Evolutionary conservation across 1,284 basidiomycete genomes (phyloP), one percentile per base, ranked within the genome.

Genomic region (Mrakiaceae sp.): DNA sequence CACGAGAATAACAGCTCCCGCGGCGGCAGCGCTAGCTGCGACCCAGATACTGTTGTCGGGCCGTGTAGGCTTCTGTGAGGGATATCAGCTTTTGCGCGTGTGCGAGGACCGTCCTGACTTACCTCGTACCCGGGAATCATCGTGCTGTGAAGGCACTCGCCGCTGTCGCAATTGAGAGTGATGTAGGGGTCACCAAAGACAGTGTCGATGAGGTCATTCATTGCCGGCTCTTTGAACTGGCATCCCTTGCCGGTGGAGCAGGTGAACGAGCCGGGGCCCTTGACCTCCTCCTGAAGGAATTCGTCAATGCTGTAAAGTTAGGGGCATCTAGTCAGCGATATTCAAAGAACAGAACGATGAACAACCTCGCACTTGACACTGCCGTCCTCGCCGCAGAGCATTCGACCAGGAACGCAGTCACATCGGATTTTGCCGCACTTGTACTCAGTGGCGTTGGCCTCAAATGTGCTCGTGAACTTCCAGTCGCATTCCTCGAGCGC

Each of bases 361-460:
- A 52, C 8, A 27, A 42, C 6, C 9, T 14, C 5, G 42, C 10
- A 16, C 40, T 90, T 89, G 67, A 98, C 85, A 72, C 90, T 95
- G 11, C 94, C 95, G 60, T 90, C 84, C 74, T 98, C 92, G 10
- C 95, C 95, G 71, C 95, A 98, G 5, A 98, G 83, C 81, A 98
- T 98, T 57, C 89, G 80, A 3, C 83, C 91, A 0, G 94, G 90
- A 10, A 98, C 86, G 74, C 95, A 98, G 66, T 84, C 85, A 77
- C 95, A 98, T 70, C 87, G 81, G 64, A 98, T 87, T 69, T 86
- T 84, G 60, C 88, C 81, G 74, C 93, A 97, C 0, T 79, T 78
- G 74, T 94, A 94, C 39, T 78, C 74, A 0, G 89, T 94, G 40
- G 79, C 79, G 72, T 94, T 94, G 49, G 78, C 77, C 66, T 87